These are phyloP conservation scores for Geosiphon pyriformis DNA, from an alignment of 192 early-diverging fungal genomes.

Conservation along the genomic window DNA sequence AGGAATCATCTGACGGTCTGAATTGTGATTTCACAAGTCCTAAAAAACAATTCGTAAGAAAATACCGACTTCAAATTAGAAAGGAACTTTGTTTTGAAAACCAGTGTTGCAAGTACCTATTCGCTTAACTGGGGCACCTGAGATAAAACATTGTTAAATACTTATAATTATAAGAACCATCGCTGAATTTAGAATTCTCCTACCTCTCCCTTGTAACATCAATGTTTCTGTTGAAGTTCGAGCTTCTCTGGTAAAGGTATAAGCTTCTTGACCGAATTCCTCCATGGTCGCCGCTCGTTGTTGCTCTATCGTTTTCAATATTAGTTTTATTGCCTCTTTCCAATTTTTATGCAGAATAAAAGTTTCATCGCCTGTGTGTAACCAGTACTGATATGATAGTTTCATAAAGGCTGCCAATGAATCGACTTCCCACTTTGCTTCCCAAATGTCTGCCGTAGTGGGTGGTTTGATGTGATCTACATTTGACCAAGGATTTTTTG, in stretches of 20 bases:
- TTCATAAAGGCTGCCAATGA: conserved; percentile 61
- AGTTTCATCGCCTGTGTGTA: conserved; percentile 37
- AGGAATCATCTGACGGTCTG: conserved; percentile 56
- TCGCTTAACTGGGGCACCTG: conserved; percentile 1
- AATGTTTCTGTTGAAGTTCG: conserved; percentile 41
- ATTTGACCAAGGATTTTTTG: conserved; percentile 30
- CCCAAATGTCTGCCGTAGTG: conserved; percentile 40
- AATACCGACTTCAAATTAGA: no score
- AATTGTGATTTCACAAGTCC: conserved; percentile 46
- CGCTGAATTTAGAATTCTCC: conserved; percentile 3
- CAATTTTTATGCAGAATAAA: conserved; percentile 38
- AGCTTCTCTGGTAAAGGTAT: conserved; percentile 26
- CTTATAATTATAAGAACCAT: not conserved
- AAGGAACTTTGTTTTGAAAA: no score
- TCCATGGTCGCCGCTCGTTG: conserved; percentile 45
- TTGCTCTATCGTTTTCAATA: conserved; percentile 37
- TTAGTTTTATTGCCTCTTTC: conserved; percentile 39
- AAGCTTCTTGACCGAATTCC: conserved; percentile 13
- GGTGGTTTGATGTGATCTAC: conserved; percentile 41
- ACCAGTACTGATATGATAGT: conserved; percentile 48
- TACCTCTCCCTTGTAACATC: conserved; percentile 39
- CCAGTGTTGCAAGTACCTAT: not conserved
- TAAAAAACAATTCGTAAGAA: conserved; percentile 29
- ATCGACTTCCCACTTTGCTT: conserved; percentile 69
- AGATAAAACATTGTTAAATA: not conserved